Percentiles rank a stretch among this genome's conserved stretches.
phyloP scores from a whole-genome alignment of 768 basidiomycete species.

The Mycena filopes region DNA sequence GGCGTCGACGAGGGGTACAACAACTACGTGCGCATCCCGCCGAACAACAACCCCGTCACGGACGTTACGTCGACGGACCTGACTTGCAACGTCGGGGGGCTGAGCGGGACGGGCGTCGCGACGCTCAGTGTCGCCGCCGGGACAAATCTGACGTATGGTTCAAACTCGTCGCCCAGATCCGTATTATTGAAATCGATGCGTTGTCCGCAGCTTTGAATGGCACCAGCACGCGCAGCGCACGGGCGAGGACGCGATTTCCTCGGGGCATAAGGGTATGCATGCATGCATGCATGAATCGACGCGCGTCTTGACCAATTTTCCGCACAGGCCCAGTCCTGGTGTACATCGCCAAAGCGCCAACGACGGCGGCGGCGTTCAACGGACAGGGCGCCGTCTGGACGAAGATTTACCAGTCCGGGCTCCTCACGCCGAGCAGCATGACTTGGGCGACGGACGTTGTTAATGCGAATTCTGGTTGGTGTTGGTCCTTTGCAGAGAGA shows the following conservation, averaged over 20 bases:
- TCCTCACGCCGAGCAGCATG: slow-evolving; percentile 49
- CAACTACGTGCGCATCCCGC: slow-evolving; percentile 56
- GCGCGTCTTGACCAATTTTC: neutral
- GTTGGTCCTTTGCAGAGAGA: too few species aligned
- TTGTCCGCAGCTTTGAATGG: slow-evolving; percentile 57
- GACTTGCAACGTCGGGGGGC: slow-evolving; percentile 63
- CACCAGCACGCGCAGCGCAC: slow-evolving; percentile 65
- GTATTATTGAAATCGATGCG: neutral
- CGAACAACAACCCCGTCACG: slow-evolving; percentile 66
- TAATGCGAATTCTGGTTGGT: slow-evolving; percentile 46
- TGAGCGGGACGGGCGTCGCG: slow-evolving; percentile 50
- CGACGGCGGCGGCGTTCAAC: slow-evolving; percentile 54
- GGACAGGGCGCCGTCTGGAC: slow-evolving; percentile 65
- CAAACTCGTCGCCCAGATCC: neutral
- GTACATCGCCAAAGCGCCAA: slow-evolving; percentile 62
- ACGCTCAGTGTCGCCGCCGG: slow-evolving; percentile 57
- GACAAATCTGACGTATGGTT: slow-evolving; percentile 49
- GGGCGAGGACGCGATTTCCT: slow-evolving; percentile 62
- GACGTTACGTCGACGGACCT: slow-evolving; percentile 64
- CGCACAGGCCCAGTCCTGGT: slow-evolving; percentile 55
- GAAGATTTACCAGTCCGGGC: slow-evolving; percentile 62
- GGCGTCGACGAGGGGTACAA: slow-evolving; percentile 62
- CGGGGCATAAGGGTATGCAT: slow-evolving; percentile 58
- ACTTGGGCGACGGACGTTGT: slow-evolving; percentile 64
- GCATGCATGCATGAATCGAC: too few species aligned